Evolutionary conservation across 257 asterid species (phyloP), one percentile per base, ranked within the genome.

Genomic region (Scutellaria baicalensis): DNA sequence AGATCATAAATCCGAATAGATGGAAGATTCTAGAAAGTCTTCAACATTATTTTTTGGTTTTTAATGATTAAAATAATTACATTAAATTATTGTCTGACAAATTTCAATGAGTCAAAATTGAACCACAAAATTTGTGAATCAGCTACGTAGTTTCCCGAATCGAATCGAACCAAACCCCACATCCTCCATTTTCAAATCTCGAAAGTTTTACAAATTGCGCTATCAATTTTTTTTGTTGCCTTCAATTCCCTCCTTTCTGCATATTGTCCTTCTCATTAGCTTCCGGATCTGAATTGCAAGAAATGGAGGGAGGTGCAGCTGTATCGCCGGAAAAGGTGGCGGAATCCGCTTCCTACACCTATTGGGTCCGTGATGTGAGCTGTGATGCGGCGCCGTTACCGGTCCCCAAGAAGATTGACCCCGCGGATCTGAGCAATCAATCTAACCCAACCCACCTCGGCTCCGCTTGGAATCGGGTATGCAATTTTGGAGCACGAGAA

Each of bases 391-490:
- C 92, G 52, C 92, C 89, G n/a, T 66, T 81, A 7, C 89, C 89
- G 6, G 61, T 71, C 31, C 92, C 89, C 7, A 84, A 73, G 77
- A 86, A 81, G 83, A 81, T 83, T 76, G 88, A 82, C 35, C 84
- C 84, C 51, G 71, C 66, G 52, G 87, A 82, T 40, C 66, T 72
- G 17, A 55, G 57, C 68, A 59, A 70, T 44, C 81, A 81, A 36
- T 55, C 79, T 52, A 70, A 56, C 55, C 85, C 76, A 68, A 79
- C 84, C 33, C 87, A 86, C 51, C 89, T 86, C 0, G 92, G 92
- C 56, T 86, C 92, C 27, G 87, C 88, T 9, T 86, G 89, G 92
- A 86, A 86, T 72, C 72, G 84, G 83, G 92, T 86, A 82, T 69
- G 73, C 47, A 49, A 33, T 68, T 51, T 27, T 6, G 63, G 14